Base-by-base conservation (phyloP, 768 basidiomycete genomes). In the Amanita molliuscula region DNA sequence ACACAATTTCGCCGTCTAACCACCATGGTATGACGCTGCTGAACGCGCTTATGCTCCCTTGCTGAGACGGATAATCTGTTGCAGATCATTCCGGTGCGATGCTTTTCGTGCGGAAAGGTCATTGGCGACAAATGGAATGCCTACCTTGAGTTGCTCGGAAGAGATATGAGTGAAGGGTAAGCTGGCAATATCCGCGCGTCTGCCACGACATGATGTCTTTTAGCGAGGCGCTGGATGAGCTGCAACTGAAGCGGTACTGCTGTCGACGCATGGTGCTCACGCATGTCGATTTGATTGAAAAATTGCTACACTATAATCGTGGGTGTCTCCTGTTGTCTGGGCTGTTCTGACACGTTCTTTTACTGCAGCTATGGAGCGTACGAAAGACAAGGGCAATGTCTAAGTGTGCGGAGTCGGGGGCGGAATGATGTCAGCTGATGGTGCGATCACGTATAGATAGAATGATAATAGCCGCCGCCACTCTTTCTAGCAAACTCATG, bases 181-280 rank as follows among this genome's bases (percentile, higher is more conserved):
- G 38, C 38, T 10, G 10, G 18, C 38, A 4, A 20, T 40, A 3
- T 21, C 38, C 4, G 10, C 10, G 20, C 18, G 38, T 38, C 16
- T 20, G 16, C 20, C 10, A 40, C 10, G 7, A 8, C 42, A 34
- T 4, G 6, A 51, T n/a, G n/a, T 47, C 15, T 15, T 21, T 42
- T 35, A 50, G 29, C 23, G 48, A 38, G 4, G 36, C 47, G 4
- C 37, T 40, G 28, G 37, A 94, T 54, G 82, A 87, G 58, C 71
- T 95, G 1, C 87, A 93, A 56, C 68, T 98, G 40, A 94, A 90
- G 66, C 72, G 95, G 49, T 98, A 98, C 61, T 98, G 95, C 67
- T 97, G 95, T 67, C 77, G 94, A 41, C 79, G 95, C 42, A 98
- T 97, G 95, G 89, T 98, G 4, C 71, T 97, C 48, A 97, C 95